Percentiles rank a stretch among this genome's conserved stretches.
Conservation (phyloP, 1,284 basidiomycete genomes). For the Stygiomarasmius scandens region DNA sequence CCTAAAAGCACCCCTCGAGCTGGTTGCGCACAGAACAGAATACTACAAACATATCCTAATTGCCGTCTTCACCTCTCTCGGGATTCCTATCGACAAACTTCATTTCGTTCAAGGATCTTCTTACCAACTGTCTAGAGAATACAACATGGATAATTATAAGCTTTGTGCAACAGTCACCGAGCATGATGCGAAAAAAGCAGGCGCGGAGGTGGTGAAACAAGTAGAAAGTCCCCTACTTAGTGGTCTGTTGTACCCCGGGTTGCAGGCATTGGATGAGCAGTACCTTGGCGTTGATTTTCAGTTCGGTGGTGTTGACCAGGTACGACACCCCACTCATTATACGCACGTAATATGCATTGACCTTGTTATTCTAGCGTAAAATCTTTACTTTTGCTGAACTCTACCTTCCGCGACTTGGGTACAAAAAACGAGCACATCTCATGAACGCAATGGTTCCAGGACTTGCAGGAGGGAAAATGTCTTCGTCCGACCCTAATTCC, state of each 20-base stretch:
- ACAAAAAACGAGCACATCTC: slow-evolving; percentile 92
- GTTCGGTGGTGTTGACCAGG: slow-evolving; percentile 98
- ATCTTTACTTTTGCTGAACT: slow-evolving; percentile 98
- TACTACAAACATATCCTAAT: slow-evolving; percentile 89
- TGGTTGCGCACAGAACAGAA: slow-evolving; percentile 86
- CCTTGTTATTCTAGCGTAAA: slow-evolving; percentile 71
- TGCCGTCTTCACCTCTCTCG: slow-evolving; percentile 86
- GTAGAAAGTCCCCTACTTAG: slow-evolving; percentile 90
- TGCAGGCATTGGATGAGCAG: slow-evolving; percentile 97
- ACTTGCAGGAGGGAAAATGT: slow-evolving; percentile 96
- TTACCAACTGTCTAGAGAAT: slow-evolving; percentile 91
- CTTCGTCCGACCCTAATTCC: slow-evolving; percentile 93
- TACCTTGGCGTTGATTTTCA: slow-evolving; percentile 97
- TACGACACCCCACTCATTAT: slow-evolving; percentile 36
- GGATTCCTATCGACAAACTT: slow-evolving; percentile 86
- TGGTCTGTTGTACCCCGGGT: slow-evolving; percentile 92
- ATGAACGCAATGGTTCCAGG: slow-evolving; percentile 99
- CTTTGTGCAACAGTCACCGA: slow-evolving; percentile 90
- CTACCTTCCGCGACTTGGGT: slow-evolving; percentile 92
- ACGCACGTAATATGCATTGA: too few species aligned
- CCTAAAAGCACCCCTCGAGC: slow-evolving; percentile 94
- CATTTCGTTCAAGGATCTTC: slow-evolving; percentile 88
- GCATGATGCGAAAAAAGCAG: slow-evolving; percentile 97
- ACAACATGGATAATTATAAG: slow-evolving; percentile 95
- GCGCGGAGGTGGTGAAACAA: slow-evolving; percentile 99